Base-by-base conservation (phyloP, 2,329 filamentous ascomycete species). In the Fusarium keratoplasticum region DNA sequence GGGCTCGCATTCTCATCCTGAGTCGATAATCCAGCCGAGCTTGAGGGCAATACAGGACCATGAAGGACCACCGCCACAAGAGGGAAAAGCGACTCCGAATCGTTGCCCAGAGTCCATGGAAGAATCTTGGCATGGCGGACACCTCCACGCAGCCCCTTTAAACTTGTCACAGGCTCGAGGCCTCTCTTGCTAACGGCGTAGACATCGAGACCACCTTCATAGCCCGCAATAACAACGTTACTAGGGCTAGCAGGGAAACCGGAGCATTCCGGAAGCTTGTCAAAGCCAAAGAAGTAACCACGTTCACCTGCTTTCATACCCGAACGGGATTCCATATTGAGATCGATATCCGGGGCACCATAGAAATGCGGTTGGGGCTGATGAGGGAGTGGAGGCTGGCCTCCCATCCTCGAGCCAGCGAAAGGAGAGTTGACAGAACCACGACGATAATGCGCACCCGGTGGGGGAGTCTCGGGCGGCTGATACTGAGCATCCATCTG, bases 91-190 rank as follows among this genome's bases (percentile, higher is more conserved):
- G 87, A 84, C 10, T 87, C 84, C 36, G 87, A 85, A 63, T 92
- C 89, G 60, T 85, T 84, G 9, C 85, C 82, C 29, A 88, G 83
- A 20, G 87, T 89, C 89, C 92, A 94, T 1, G 94, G 92, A 58
- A 98, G 83, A 27, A 98, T 90, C 82, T 96, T 97, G 64, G 95
- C 95, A 73, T 93, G 89, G 72, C 95, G 86, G 1, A 98, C 94
- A 25, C 91, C 91, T 44, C 96, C 96, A 76, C 92, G 90, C 31
- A 98, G 86, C 6, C 94, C 94, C 78, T 93, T 92, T 57, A 98
- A 84, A 65, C 90, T 90, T 22, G 92, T 92, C 33, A 95, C 84
- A 25, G 90, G 87, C 64, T 94, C 92, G 63, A 94, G 82, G 58
- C 93, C 93, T 70, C 91, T 91, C 78, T 92, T 94, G 50, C 91